These are phyloP conservation scores for Odontarrhena argentea DNA, from an alignment of 345 rosid species.

Conservation along the genomic window DNA sequence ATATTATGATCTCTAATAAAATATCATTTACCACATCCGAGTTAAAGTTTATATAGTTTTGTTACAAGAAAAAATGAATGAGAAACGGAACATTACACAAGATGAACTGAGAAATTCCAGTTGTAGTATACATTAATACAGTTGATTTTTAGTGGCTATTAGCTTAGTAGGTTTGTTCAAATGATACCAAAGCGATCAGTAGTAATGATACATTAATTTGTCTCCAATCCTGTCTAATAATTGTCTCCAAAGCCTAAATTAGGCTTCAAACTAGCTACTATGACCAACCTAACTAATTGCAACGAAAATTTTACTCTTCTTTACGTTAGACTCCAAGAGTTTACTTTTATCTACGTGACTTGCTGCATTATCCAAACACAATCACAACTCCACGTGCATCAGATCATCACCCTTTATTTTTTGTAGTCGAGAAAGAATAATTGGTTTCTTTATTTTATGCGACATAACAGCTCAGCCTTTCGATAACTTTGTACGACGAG, in stretches of 20 bases:
- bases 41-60: neutral
- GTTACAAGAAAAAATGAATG: neutral
- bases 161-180: constrained; percentile 19
- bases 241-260: constrained; percentile 27
- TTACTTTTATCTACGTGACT: constrained; percentile 17
- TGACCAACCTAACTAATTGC: constrained; percentile 34
- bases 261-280: constrained; percentile 34
- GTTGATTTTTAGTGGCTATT: constrained; percentile 21
- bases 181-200: constrained; percentile 13
- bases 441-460: constrained; percentile 8
- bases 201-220: constrained; percentile 1
- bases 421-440: constrained; percentile 14
- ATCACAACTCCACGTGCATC: constrained; percentile 35
- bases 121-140: constrained; percentile 6
- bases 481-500: constrained; percentile 34
- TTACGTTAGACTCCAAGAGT: constrained; percentile 36
- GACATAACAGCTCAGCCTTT: constrained; percentile 33
- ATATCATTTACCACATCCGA: neutral
- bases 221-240: neutral
- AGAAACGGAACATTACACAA: constrained; percentile 11
- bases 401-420: constrained; percentile 22
- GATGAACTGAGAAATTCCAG: constrained; percentile 15
- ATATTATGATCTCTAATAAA: too few species aligned
- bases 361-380: constrained; percentile 19
- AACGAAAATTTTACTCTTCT: constrained; percentile 12